Evolutionary conservation across 225 moss, liverwort and hornwort species (phyloP).

Genomic region (Physcomitrellopsis africana): DNA sequence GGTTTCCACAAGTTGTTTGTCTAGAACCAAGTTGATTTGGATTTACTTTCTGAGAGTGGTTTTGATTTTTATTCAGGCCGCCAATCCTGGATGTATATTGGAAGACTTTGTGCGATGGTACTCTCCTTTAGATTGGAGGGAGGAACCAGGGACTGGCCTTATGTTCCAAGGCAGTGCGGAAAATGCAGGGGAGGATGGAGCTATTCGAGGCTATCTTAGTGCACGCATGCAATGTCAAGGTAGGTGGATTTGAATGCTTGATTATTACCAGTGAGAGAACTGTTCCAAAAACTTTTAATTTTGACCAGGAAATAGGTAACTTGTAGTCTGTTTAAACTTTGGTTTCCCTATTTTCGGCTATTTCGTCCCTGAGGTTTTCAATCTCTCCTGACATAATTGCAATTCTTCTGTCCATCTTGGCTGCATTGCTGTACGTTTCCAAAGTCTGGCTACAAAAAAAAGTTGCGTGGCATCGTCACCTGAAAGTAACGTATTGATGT

Average conservation of each 20-base stretch:
- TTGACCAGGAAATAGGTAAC: no score
- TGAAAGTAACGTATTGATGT: slow-evolving; percentile 11
- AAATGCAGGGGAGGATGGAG: slow-evolving; percentile 53
- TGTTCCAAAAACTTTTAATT: no score
- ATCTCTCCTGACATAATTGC: slow-evolving; percentile 6
- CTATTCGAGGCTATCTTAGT: slow-evolving; percentile 84
- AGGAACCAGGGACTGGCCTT: slow-evolving; percentile 73
- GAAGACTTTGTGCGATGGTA: slow-evolving; percentile 99
- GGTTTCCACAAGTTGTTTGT: neutral
- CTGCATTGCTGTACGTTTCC: neutral
- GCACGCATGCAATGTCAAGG: slow-evolving; percentile 91
- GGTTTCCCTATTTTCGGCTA: neutral
- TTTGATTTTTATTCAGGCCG: slow-evolving; percentile 61
- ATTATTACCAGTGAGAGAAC: neutral
- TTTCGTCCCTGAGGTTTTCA: neutral
- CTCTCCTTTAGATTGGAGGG: slow-evolving; percentile 95
- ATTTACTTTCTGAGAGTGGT: slow-evolving; percentile 8
- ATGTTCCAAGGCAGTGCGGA: slow-evolving; percentile 51
- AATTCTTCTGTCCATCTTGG: neutral
- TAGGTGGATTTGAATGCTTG: slow-evolving; percentile 25
- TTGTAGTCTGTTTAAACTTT: neutral
- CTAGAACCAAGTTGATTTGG: neutral
- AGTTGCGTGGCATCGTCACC: neutral
- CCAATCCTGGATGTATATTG: slow-evolving; percentile 95
- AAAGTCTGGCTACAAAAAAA: neutral